Evolutionary conservation across 2,329 filamentous ascomycete genomes (phyloP).

Genomic region (Ceratocystis destructans): DNA sequence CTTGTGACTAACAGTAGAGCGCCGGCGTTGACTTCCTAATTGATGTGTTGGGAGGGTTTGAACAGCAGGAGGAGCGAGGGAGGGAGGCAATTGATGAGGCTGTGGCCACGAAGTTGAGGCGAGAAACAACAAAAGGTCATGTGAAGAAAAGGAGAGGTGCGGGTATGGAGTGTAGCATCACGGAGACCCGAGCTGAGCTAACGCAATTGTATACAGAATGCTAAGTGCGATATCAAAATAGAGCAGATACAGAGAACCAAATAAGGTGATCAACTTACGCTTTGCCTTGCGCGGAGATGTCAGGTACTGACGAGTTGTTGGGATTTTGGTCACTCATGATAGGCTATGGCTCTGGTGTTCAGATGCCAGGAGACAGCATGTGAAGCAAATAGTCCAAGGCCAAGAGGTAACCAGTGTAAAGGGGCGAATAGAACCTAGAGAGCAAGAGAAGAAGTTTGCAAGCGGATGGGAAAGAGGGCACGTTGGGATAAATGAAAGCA

Average conservation of each 20-base stretch:
- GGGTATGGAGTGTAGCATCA: not conserved
- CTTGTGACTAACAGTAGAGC: not conserved
- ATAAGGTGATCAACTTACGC: conserved; percentile 15
- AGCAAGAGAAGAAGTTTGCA: not conserved
- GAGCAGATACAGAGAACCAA: no score
- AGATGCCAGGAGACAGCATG: not conserved
- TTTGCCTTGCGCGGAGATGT: conserved; percentile 7
- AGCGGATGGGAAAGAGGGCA: conserved; percentile 1
- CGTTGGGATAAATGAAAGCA: conserved; percentile 8
- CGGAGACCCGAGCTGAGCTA: not conserved
- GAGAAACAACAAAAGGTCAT: not conserved
- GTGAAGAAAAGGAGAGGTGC: not conserved
- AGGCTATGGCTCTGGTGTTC: not conserved
- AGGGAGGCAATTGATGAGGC: not conserved
- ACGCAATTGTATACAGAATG: not conserved
- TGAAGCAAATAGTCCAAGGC: not conserved
- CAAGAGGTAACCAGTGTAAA: not conserved
- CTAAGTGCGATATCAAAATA: no score
- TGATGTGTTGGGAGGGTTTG: not conserved
- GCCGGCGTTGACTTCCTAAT: not conserved
- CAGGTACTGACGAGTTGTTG: conserved; percentile 6
- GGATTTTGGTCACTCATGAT: conserved; percentile 14
- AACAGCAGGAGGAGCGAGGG: not conserved
- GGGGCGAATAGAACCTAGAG: not conserved
- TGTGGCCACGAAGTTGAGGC: not conserved